Evolutionary conservation across 192 early-diverging fungal species (phyloP), one percentile per base, ranked within the genome.

Genomic region (Coemansia pectinata): DNA sequence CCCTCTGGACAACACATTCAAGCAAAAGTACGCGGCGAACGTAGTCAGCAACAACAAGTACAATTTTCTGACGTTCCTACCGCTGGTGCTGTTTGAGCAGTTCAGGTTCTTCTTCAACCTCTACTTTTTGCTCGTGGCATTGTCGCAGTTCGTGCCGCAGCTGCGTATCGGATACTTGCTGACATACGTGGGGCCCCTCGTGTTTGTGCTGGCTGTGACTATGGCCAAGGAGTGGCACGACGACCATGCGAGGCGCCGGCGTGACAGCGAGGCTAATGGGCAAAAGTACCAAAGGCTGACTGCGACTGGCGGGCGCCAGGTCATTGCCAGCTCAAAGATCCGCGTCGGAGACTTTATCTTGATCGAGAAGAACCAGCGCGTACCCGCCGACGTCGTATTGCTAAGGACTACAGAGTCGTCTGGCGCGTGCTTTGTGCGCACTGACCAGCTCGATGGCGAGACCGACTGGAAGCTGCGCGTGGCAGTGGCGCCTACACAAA

Each of bases 81-180:
- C 93, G 15, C 67, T 92, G 34, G 91, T 95, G 11, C 86, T 95
- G 48, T 92, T 87, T 78, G 90, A 94, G 77, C 91, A 94, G 91
- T 98, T 98, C 86, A 93, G 92, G 76, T 92, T 94, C 67, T 96
- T 98, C 70, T 95, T 97, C 84, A 96, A 98, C 77, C 66, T 97
- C 61, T 98, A 98, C 71, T 98, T 98, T 44, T 78, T 98, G 62
- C 81, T 96, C 9, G 94, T 98, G 11, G 93, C 94, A 3, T 69
- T 96, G 45, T 96, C 95, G 42, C 96, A 98, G 83, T 90, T 98
- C 71, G 86, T 97, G 34, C 93, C 94, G 33, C 88, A 92, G 38
- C 83, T 97, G 65, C 89, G 69, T 27, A 81, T 87, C 87, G 93
- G 94, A 12, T 95, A 95, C 63, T 83, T 96, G 53, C 81, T 96